A percentile compares a stretch with the other conserved stretches of the same genome.
phyloP scores from a whole-genome alignment of 441 rosid genomes.

The Populus hybrid region DNA sequence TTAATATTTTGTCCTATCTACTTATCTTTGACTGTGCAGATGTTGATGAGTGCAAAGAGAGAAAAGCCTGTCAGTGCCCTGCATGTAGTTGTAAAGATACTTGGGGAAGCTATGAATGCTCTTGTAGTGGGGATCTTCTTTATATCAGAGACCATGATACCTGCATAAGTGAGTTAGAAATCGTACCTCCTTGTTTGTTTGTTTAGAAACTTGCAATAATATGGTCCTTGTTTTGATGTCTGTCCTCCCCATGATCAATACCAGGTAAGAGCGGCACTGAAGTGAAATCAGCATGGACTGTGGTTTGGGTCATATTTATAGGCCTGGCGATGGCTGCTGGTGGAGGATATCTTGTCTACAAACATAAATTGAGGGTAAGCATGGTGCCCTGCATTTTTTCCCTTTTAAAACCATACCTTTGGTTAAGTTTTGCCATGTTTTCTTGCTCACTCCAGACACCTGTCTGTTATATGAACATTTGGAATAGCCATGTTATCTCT shows the following conservation, averaged over 20 bases:
- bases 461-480: not conserved
- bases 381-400: not conserved
- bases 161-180: conserved; percentile 75
- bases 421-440: not conserved
- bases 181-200: not conserved
- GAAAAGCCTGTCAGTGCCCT: conserved; percentile 85
- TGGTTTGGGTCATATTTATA: conserved; percentile 76
- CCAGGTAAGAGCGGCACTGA: conserved; percentile 66
- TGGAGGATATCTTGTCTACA: conserved; percentile 91
- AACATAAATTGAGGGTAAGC: conserved; percentile 89
- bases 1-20: not conserved
- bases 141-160: conserved; percentile 94
- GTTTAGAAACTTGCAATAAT: not conserved
- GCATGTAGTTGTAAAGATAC: conserved; percentile 68
- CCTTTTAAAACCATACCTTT: not conserved
- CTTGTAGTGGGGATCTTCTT: conserved; percentile 78
- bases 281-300: conserved; percentile 81
- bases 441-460: not conserved
- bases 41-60: conserved; percentile 89
- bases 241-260: conserved; percentile 6
- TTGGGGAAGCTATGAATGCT: conserved; percentile 55
- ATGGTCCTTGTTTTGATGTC: conserved; percentile 13
- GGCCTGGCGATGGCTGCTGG: conserved; percentile 80
- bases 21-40: conserved; percentile 39
- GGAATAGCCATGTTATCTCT: no score